phyloP scores from a whole-genome alignment of 108 stramenopile species.

The Conticribra weissflogii region DNA sequence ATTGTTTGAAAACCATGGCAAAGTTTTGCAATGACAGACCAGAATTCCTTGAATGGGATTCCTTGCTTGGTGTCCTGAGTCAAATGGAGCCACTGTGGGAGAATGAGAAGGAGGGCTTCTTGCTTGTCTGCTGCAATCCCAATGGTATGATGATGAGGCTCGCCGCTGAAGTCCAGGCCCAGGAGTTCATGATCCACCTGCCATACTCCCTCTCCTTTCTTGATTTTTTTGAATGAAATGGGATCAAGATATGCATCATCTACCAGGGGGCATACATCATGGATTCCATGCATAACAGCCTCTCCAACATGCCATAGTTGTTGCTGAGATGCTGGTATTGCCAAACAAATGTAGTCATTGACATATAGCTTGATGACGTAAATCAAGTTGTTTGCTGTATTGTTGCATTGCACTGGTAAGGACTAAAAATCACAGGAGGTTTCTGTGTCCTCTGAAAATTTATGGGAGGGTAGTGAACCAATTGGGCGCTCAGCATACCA shows the following conservation, averaged over 20 bases:
- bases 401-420: not conserved
- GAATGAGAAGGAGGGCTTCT: no score
- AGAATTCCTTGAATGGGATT: no score
- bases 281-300: conserved; percentile 11
- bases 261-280: conserved; percentile 16
- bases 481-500: not conserved
- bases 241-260: conserved; percentile 20
- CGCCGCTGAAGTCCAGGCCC: conserved; percentile 6
- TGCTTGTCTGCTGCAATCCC: no score
- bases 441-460: not conserved
- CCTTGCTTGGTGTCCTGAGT: no score
- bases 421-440: not conserved
- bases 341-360: conserved; percentile 21
- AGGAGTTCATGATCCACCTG: not conserved
- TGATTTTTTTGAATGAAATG: conserved; percentile 19
- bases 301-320: not conserved
- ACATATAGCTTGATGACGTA: conserved; percentile 21
- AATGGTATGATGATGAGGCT: no score
- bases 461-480: not conserved
- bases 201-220: conserved; percentile 1
- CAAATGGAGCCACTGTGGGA: no score
- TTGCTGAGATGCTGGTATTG: conserved; percentile 7
- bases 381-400: not conserved
- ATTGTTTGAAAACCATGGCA: no score
- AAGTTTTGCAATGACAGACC: no score